phyloP scores from a whole-genome alignment of 345 rosid genomes.

The Limnanthes douglasii region DNA sequence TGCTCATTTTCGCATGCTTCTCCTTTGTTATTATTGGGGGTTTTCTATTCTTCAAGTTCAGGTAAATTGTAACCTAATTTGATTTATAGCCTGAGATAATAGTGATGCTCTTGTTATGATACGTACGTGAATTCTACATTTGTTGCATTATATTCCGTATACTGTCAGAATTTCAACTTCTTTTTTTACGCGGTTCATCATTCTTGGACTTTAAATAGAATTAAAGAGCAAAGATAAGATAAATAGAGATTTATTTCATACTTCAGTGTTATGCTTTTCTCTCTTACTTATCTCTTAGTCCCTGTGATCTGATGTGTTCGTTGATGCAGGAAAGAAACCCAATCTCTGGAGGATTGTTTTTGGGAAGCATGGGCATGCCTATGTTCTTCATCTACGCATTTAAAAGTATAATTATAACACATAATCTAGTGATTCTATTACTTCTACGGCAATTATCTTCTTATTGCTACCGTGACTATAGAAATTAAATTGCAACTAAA shows the following conservation, averaged over 20 bases:
- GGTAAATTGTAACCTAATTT: constrained; percentile 33
- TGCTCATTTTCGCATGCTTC: constrained; percentile 63
- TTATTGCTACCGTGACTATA: constrained; percentile 1
- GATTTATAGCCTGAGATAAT: constrained; percentile 2
- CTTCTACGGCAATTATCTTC: constrained; percentile 1
- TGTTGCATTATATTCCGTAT: no score
- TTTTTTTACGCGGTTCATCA: no score
- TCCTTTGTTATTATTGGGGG: constrained; percentile 85
- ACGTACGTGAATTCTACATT: no score
- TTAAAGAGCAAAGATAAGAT: not conserved
- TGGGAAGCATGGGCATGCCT: constrained; percentile 99
- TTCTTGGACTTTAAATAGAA: not conserved
- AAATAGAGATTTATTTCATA: not conserved
- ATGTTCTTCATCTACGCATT: constrained; percentile 82
- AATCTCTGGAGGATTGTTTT: constrained; percentile 74
- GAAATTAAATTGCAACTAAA: constrained; percentile 11
- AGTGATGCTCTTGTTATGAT: not conserved
- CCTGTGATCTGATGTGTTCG: no score
- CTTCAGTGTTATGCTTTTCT: not conserved
- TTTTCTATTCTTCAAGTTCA: constrained; percentile 53
- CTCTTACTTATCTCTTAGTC: not conserved
- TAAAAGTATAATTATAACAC: constrained; percentile 29
- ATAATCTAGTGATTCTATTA: constrained; percentile 3
- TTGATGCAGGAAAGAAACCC: constrained; percentile 39
- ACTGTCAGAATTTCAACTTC: no score